A percentile compares a stretch with the other conserved stretches of the same genome.
Evolutionary conservation across 78 protist species (phyloP).

Genomic region (Salpingoeca rosetta): DNA sequence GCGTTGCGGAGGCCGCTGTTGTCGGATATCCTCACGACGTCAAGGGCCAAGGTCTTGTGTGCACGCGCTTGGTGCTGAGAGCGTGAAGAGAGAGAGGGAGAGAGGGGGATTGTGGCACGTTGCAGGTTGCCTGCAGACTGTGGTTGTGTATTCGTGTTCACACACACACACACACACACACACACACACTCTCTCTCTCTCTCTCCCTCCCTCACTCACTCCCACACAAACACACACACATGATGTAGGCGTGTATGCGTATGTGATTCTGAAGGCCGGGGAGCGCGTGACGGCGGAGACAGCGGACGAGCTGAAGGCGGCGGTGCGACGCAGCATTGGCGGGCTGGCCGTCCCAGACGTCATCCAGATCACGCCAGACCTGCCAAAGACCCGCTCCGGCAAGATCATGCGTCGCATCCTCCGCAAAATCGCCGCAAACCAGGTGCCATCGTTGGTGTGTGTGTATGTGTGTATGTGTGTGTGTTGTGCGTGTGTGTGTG

Average conservation of each 20-base stretch:
- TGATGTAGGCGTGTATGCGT: conserved; percentile 47
- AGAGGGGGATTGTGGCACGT: no score
- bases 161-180: no score
- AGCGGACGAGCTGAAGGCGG: conserved; percentile 26
- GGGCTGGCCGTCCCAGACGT: conserved; percentile 42
- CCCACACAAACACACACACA: conserved; percentile 30
- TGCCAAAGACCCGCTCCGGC: conserved; percentile 71
- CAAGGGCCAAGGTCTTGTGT: conserved; percentile 65
- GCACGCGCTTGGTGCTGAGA: neutral
- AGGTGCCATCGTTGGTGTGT: neutral
- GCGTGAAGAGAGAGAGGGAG: no score
- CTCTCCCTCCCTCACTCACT: no score
- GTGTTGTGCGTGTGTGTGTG: neutral
- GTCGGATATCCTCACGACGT: conserved; percentile 79
- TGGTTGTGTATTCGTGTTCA: no score
- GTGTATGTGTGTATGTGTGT: neutral
- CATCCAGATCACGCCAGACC: conserved; percentile 8
- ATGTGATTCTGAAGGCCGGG: neutral
- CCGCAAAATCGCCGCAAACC: conserved; percentile 53
- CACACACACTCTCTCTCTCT: no score
- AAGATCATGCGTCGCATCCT: conserved; percentile 73
- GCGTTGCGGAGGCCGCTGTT: conserved; percentile 77
- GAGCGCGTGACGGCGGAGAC: neutral
- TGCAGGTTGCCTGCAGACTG: no score
- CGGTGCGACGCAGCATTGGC: conserved; percentile 56